Conservation (phyloP, 2,329 filamentous ascomycete genomes). For the Dactylellina cionopaga region DNA sequence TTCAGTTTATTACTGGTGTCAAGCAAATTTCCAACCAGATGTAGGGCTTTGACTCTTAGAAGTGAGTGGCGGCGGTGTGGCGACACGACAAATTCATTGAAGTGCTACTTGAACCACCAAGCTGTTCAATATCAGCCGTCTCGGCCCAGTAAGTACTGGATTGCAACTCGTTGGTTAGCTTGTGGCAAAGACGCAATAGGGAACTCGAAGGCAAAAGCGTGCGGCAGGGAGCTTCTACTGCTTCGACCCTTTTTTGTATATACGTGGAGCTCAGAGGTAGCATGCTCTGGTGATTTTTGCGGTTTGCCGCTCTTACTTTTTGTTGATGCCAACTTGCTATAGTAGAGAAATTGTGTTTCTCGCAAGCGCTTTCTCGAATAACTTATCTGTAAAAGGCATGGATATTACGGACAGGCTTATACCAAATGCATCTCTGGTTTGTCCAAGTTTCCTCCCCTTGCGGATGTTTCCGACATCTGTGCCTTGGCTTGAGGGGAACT, state of each 20-base stretch:
- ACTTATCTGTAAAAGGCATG: background rate
- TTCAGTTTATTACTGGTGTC: conserved; percentile 11
- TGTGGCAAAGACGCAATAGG: conserved; percentile 39
- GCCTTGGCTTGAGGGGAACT: conserved; percentile 29
- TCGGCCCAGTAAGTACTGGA: background rate
- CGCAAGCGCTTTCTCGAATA: conserved; percentile 1
- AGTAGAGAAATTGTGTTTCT: background rate
- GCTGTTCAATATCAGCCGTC: conserved; percentile 6
- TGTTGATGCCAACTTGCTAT: conserved; percentile 5
- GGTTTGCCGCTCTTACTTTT: conserved; percentile 9
- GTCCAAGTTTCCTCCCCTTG: conserved; percentile 13
- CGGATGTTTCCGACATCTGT: conserved; percentile 26
- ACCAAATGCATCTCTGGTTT: conserved; percentile 22
- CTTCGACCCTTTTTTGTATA: background rate
- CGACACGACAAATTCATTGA: conserved; percentile 25
- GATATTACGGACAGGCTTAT: background rate
- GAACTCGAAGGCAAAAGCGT: background rate
- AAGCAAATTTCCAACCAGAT: conserved; percentile 8
- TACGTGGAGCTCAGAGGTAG: background rate
- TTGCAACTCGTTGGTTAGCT: conserved; percentile 12
- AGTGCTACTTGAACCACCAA: conserved; percentile 4
- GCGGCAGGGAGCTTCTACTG: conserved; percentile 15
- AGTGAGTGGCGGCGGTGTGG: conserved; percentile 22
- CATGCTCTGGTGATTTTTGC: conserved; percentile 16
- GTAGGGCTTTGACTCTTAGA: conserved; percentile 11